Evolutionary conservation across 208 protist species (phyloP), one percentile per base, ranked within the genome.

Genomic region (Acanthamoeba lugdunensis): DNA sequence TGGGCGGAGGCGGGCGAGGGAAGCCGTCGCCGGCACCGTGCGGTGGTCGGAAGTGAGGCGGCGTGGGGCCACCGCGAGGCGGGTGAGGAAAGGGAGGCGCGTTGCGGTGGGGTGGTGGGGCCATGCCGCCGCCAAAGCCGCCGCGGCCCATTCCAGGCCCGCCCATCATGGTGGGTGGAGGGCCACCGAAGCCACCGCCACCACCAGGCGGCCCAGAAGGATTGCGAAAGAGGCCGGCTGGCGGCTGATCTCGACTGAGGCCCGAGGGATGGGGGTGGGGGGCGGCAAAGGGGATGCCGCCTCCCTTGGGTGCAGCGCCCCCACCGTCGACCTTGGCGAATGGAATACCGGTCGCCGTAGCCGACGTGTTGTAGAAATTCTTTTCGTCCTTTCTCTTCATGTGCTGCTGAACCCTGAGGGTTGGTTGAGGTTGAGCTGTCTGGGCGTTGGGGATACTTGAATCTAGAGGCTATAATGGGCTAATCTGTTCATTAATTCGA

Each of bases 201-300:
- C 13, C 14, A 16, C 50, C 50, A 18, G 50, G 13, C 0, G 58
- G 58, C 21, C 69, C 69, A n/a, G n/a, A n/a, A n/a, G 69, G 69
- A 45, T 28, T 28, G 69, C 69, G 69, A n/a, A 77, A 77, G n/a
- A 77, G 69, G 69, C 11, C 69, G 28, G 69, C 69, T 45, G 69
- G 69, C 25, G 69, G 69, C 69, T 14, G 69, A 41, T 77, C 69
- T 5, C 69, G 69, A 30, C 69, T 77, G 69, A 77, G 69, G 28
- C 69, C 37, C 4, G 69, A 45, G n/a, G 69, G 69, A 18, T 77
- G 69, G 28, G 69, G 37, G 37, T 41, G 37, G 37, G 37, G 37
- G 37, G 37, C 14, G 50, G 50, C 50, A 54, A 54, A 54, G 8
- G 50, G 50, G 14, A 54, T 54, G 50, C 50, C 50, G 50, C 50